A percentile compares a stretch with the other conserved stretches of the same genome.
Conservation (phyloP, 495 filamentous ascomycete genomes). For the Talaromyces nanjingensis region DNA sequence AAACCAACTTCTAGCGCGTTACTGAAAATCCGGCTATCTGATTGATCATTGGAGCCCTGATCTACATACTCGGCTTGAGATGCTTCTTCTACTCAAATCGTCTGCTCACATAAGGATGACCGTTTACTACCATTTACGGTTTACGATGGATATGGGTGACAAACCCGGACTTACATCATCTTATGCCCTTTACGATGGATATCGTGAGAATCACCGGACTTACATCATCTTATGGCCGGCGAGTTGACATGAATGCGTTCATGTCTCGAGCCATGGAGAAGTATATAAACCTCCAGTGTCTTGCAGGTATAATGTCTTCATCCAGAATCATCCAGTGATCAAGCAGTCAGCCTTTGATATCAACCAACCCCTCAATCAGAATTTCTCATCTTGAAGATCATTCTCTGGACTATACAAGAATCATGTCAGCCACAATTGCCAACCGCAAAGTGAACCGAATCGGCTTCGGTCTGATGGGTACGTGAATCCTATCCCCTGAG, state of each 20-base stretch:
- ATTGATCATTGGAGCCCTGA: neutral
- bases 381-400: neutral
- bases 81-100: neutral
- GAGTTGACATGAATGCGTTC: neutral
- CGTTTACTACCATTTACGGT: neutral
- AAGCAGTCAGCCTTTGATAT: neutral
- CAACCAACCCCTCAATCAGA: neutral
- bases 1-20: neutral
- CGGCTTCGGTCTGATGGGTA: slow-evolving; percentile 22
- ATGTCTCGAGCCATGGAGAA: neutral
- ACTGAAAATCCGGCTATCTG: neutral
- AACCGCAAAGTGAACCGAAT: slow-evolving; percentile 19
- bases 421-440: slow-evolving; percentile 4
- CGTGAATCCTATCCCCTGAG: neutral
- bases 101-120: neutral
- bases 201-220: neutral
- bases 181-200: too few relatives aligned
- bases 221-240: neutral
- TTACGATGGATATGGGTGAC: too few relatives aligned
- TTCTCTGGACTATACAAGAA: neutral
- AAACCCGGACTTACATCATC: too few relatives aligned
- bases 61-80: neutral
- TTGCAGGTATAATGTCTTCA: neutral
- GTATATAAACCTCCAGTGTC: neutral
- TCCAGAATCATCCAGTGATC: too few relatives aligned